A percentile compares a stretch with the other conserved stretches of the same genome.
Evolutionary conservation across 768 basidiomycete genomes (phyloP).

Genomic region (Rhizopogon vesiculosus): DNA sequence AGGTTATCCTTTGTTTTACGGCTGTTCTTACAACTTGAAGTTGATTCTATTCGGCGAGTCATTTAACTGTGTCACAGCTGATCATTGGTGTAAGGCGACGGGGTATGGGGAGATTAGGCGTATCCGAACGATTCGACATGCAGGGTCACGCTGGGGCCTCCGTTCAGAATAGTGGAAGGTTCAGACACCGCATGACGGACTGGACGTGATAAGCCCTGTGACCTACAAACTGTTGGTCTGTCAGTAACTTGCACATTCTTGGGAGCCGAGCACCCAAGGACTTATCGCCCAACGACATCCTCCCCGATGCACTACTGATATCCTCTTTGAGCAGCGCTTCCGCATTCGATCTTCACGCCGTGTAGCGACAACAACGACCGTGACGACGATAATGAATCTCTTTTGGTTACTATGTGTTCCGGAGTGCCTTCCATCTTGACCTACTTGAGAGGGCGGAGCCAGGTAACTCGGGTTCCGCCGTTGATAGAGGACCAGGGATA

Average conservation of each 20-base stretch:
- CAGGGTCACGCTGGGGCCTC: conserved; percentile 34
- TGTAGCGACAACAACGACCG: conserved; percentile 13
- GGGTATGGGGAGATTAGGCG: conserved; percentile 14
- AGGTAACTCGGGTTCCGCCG: not conserved
- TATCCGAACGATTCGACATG: conserved; percentile 39
- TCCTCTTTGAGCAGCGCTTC: conserved; percentile 32
- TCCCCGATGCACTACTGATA: conserved; percentile 28
- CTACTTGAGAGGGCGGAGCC: conserved; percentile 11
- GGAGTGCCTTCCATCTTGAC: conserved; percentile 3
- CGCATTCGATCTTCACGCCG: conserved; percentile 33
- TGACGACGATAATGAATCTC: not conserved
- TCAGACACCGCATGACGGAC: conserved; percentile 34
- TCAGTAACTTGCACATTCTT: not conserved
- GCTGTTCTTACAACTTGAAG: too few species aligned
- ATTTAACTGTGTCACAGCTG: too few species aligned
- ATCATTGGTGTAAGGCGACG: not conserved
- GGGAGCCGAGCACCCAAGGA: not conserved
- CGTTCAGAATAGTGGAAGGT: conserved; percentile 16
- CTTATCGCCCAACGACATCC: conserved; percentile 46
- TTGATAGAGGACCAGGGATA: conserved; percentile 26
- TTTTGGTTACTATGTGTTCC: not conserved
- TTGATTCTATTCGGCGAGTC: not conserved
- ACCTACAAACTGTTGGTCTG: conserved; percentile 43
- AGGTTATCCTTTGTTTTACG: too few species aligned
- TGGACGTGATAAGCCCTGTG: conserved; percentile 31